phyloP scores from a whole-genome alignment of 2,329 filamentous ascomycete species.

The Metarhizium album region DNA sequence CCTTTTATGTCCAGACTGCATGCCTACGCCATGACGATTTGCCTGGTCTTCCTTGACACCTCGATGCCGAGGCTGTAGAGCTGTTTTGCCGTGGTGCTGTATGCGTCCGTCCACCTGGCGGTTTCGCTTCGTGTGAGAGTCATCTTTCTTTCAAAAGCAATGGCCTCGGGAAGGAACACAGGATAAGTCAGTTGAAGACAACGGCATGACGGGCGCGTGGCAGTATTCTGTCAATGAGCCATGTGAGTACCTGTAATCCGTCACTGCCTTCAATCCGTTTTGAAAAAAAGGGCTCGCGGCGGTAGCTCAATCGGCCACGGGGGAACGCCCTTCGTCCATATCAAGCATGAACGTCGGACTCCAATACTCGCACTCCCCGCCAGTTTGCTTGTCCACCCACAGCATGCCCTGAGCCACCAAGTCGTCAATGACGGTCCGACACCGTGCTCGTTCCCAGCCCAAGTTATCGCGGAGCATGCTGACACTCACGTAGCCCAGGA shows the following conservation, averaged over 20 bases:
- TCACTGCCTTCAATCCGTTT: background rate
- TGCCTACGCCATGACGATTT: no score
- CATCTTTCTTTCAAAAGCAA: no score
- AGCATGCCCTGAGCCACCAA: constrained; percentile 80
- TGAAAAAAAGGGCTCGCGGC: background rate
- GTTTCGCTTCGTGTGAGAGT: no score
- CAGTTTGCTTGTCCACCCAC: constrained; percentile 80
- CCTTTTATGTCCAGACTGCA: constrained; percentile 1
- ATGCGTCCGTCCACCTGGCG: no score
- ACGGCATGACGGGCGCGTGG: no score
- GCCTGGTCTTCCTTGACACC: no score
- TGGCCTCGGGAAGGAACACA: no score
- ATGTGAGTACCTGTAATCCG: background rate
- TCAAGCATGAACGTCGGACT: constrained; percentile 63
- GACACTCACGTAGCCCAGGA: constrained; percentile 81
- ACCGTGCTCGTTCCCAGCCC: constrained; percentile 71
- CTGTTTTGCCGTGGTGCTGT: no score
- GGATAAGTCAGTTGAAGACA: no score
- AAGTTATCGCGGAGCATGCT: constrained; percentile 84
- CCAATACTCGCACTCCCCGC: constrained; percentile 86
- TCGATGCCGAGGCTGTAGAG: no score
- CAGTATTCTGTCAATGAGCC: no score
- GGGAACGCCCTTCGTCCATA: constrained; percentile 12
- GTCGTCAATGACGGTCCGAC: constrained; percentile 85
- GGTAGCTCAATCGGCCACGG: background rate